Conservation (phyloP, 2,329 filamentous ascomycete species). For the Talaromyces sp. region DNA sequence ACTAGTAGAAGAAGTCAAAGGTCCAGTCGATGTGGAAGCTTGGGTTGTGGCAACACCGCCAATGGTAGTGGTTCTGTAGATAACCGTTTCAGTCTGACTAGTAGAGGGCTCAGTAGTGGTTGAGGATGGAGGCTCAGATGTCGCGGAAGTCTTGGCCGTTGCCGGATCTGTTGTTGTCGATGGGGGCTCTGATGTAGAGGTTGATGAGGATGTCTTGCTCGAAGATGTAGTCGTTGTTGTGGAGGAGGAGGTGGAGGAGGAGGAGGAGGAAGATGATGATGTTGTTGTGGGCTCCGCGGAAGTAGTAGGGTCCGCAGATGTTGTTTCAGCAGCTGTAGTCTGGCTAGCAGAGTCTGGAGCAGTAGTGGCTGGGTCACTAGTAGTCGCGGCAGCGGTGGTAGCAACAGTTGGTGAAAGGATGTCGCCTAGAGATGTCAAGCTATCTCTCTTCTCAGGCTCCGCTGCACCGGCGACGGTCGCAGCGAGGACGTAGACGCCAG, state of each 20-base stretch:
- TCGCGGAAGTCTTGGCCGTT: constrained; percentile 18
- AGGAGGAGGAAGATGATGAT: neutral
- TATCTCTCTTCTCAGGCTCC: constrained; percentile 14
- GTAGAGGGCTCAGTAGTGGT: constrained; percentile 13
- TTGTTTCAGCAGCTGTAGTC: constrained; percentile 13
- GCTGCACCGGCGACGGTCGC: constrained; percentile 9
- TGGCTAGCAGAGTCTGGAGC: constrained; percentile 20
- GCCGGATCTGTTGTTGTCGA: constrained; percentile 9
- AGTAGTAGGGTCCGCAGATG: constrained; percentile 17
- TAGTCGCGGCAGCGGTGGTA: constrained; percentile 12
- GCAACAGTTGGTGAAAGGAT: constrained; percentile 17
- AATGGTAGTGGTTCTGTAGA: constrained; percentile 1
- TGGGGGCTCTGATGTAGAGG: constrained; percentile 15
- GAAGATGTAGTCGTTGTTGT: constrained; percentile 20
- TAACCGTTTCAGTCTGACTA: constrained; percentile 18
- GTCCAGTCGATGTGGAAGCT: constrained; percentile 39
- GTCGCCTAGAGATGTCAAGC: neutral
- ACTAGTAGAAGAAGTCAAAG: constrained; percentile 57
- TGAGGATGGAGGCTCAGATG: constrained; percentile 14
- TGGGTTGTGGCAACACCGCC: constrained; percentile 39
- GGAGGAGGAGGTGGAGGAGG: constrained; percentile 22
- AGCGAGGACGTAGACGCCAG: constrained; percentile 14
- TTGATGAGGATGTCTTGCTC: neutral
- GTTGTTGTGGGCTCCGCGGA: neutral
- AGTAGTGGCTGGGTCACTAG: constrained; percentile 20